Evolutionary conservation across 78 protist species (phyloP), one percentile per base, ranked within the genome.

Genomic region (Polysphondylium violaceum): DNA sequence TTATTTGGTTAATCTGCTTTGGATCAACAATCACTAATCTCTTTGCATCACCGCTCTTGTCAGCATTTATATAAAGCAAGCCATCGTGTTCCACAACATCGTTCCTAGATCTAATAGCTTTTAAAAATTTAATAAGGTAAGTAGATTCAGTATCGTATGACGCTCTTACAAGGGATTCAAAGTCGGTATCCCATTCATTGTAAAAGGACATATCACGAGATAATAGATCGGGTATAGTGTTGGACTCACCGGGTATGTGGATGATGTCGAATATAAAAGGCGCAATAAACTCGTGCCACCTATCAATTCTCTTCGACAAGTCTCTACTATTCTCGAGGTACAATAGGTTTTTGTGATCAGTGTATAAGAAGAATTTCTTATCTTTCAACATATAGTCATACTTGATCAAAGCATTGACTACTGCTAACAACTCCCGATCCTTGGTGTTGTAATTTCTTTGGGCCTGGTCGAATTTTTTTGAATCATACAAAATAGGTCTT

Each of bases 261-360:
- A 0, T 41, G 0, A 38, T 59, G 0, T 0, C 12, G 17, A 50
- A 75, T 0, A 35, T 56, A 14, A 58, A 75, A 19, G 41, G 35
- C 9, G 17, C 40, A 0, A 76, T 8, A 0, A 44, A 33, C 0
- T 76, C 86, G 2, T n/a, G 11, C 68, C 69, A 61, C 27, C 86
- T 59, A 0, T 19, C 25, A 0, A 69, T 1, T 8, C 76, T 41
- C 12, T 47, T 23, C 23, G 50, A 55, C 19, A 31, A 25, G 0
- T 69, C 41, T 0, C 29, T 69, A 8, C 29, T 47, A 0, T 23
- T 31, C 0, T 25, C 31, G 4, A 47, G 36, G 14, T 73, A 31
- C 14, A 23, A 12, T 1, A 76, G 23, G 31, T 77, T 77, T 40
- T 27, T 27, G 43, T 77, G 87, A 35, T 64, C 87, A 1, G 87